These are phyloP conservation scores for Fusarium camptoceras DNA, from an alignment of 2,329 filamentous ascomycete species.

Conservation along the genomic window DNA sequence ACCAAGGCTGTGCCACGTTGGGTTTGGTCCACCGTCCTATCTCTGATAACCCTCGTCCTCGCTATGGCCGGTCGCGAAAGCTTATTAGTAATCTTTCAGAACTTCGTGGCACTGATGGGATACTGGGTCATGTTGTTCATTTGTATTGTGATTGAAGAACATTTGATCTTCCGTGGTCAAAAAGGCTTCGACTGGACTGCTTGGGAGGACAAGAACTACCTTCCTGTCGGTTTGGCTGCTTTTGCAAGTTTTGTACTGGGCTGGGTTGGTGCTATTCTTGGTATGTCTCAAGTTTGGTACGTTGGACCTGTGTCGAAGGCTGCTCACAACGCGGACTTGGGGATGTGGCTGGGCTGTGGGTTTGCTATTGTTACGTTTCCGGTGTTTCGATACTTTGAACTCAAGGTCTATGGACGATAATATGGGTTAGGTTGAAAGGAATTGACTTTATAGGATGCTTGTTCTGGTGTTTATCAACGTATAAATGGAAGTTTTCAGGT, in stretches of 20 bases:
- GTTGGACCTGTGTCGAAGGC: constrained; percentile 67
- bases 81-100: constrained; percentile 66
- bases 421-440: neutral
- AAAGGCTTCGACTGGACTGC: constrained; percentile 56
- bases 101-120: constrained; percentile 65
- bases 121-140: constrained; percentile 67
- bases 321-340: constrained; percentile 62
- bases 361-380: constrained; percentile 65
- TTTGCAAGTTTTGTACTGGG: constrained; percentile 58
- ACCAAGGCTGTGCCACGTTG: constrained; percentile 65
- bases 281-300: constrained; percentile 70
- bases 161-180: constrained; percentile 57
- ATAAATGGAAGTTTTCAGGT: fast-evolving
- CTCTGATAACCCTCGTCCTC: constrained; percentile 66
- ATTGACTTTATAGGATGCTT: neutral
- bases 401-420: constrained; percentile 44
- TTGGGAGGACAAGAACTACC: constrained; percentile 60
- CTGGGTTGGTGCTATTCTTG: constrained; percentile 64
- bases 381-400: constrained; percentile 45
- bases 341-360: constrained; percentile 70
- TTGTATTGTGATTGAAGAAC: constrained; percentile 60
- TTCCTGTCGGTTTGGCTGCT: constrained; percentile 60
- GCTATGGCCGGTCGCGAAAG: constrained; percentile 64
- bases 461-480: neutral
- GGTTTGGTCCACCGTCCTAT: constrained; percentile 65